Evolutionary conservation across 2,329 filamentous ascomycete genomes (phyloP), one percentile per base, ranked within the genome.

Genomic region (Cladobotryum mycophilum): DNA sequence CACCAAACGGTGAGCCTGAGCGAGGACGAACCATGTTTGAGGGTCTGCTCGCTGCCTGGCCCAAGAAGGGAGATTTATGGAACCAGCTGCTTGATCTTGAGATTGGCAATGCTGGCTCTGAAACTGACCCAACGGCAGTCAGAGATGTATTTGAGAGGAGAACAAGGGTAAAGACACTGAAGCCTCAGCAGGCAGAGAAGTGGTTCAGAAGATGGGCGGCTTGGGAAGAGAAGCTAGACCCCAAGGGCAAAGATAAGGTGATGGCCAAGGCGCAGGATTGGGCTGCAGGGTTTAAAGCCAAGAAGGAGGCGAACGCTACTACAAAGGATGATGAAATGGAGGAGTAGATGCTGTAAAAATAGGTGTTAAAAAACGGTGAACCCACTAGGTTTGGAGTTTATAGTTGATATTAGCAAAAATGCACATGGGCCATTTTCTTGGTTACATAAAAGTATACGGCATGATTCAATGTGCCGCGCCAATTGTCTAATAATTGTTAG

Each of bases 1-100:
- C 88, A 11, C 69, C 82, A 7, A 82, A 86, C 61, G 91, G 91
- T 49, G 88, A 95, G 60, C 76, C 89, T 3, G 95, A 99, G 71
- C 88, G 89, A 52, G 93, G 93, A 9, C 86, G 95, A 15, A 99
- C 95, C 22, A 85, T 97, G 64, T 97, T 97, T 61, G 92, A 96
- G 68, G 87, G 86, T 37, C 76, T 99, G 8, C 76, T 99, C 7
- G 80, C 82, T 35, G 85, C 86, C 4, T 96, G 86, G 74, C 89
- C 90, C 42, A 95, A 95, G 75, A 88, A 89, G 67, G 82, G 89
- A 53, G 90, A 96, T 65, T 75, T 97, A 47, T 97, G 92, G 92
- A 93, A 89, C 68, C 85, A 95, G 69, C 84, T 95, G 57, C 72
- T 96, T 1, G 90, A 96, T 64, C 78, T 96, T 50, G 93, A 99